phyloP scores from a whole-genome alignment of 129 eudicot species.

The Flaveria trinervia region DNA sequence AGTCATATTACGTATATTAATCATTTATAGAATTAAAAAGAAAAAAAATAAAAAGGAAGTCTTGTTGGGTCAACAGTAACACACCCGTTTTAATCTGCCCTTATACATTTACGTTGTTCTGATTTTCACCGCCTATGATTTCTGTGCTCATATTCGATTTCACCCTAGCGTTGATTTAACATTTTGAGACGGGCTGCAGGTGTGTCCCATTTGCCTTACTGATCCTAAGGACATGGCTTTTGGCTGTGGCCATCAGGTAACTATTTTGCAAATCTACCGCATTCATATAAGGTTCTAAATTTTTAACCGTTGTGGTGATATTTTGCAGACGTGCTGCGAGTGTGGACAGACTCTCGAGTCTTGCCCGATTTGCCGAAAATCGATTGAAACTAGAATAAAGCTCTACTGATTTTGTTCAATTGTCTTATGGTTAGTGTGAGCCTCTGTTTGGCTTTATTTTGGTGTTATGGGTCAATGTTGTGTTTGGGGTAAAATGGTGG shows the following conservation, averaged over 20 bases:
- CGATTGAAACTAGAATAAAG: constrained; percentile 74
- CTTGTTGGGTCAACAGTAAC: too few species aligned
- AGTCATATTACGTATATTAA: too few species aligned
- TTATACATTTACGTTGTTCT: neutral
- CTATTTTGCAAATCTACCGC: neutral
- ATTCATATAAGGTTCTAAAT: neutral
- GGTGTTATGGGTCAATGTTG: neutral
- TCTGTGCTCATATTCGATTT: neutral
- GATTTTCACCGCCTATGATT: neutral
- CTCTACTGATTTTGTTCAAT: constrained; percentile 49
- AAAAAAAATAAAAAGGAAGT: too few species aligned
- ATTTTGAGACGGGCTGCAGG: constrained; percentile 37
- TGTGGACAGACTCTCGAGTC: constrained; percentile 68
- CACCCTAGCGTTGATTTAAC: neutral
- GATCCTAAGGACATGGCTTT: constrained; percentile 83
- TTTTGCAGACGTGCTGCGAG: constrained; percentile 81
- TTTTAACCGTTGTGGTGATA: neutral
- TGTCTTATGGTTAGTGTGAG: neutral
- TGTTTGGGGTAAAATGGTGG: constrained; percentile 6
- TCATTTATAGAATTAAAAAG: too few species aligned
- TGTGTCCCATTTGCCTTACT: constrained; percentile 77
- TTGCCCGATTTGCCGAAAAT: constrained; percentile 81
- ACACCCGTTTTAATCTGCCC: neutral
- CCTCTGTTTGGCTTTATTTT: neutral
- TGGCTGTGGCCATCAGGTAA: constrained; percentile 96